Evolutionary conservation across 2,329 filamentous ascomycete species (phyloP).

Genomic region (Diaporthe vaccinii): DNA sequence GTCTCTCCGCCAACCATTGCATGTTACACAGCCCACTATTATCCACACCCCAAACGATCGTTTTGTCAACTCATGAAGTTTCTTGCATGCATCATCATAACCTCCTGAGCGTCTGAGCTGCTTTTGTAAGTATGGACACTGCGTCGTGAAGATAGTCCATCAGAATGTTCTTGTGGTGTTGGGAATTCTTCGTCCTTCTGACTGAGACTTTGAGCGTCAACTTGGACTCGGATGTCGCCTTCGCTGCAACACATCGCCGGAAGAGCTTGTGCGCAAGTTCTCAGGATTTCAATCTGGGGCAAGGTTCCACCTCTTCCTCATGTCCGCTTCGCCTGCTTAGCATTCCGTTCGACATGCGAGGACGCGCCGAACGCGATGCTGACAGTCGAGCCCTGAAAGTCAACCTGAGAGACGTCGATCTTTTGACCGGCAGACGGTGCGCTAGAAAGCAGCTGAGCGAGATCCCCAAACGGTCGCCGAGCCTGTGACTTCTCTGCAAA

Average conservation of each 20-base stretch:
- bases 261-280: too few species aligned
- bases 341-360: background rate
- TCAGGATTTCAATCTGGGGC: background rate
- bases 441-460: conserved; percentile 7
- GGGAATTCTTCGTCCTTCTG: background rate
- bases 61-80: background rate
- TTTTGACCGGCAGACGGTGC: conserved; percentile 17
- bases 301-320: background rate
- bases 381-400: conserved; percentile 17
- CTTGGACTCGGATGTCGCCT: background rate
- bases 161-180: background rate
- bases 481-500: background rate
- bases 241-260: background rate
- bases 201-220: background rate
- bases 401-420: conserved; percentile 15
- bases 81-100: background rate
- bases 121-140: background rate
- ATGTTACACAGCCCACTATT: background rate
- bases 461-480: background rate
- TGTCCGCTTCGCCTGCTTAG: background rate
- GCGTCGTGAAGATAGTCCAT: background rate
- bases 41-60: background rate
- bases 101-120: background rate
- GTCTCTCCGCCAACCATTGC: background rate
- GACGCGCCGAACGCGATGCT: background rate